Percentiles rank a stretch among this genome's conserved stretches.
phyloP scores from a whole-genome alignment of 345 rosid species.

The Brassica rapa region DNA sequence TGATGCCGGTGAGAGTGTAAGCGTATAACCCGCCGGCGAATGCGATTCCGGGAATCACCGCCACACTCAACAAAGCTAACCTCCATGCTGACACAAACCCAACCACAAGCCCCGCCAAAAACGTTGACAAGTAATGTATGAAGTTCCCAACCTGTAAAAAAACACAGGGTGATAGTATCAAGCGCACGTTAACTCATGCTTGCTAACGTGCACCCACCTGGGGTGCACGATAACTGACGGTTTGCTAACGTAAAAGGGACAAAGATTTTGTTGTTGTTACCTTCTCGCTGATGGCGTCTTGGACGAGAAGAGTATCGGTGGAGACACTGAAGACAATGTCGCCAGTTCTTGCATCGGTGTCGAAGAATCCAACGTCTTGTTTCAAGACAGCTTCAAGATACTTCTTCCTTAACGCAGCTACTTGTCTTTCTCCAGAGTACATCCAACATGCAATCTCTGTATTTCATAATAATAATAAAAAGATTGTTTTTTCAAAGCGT shows the following conservation, averaged over 20 bases:
- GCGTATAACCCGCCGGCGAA: slow-evolving; percentile 99
- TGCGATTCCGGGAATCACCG: slow-evolving; percentile 97
- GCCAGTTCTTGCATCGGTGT: slow-evolving; percentile 98
- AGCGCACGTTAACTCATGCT: slow-evolving; percentile 42
- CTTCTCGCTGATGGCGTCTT: slow-evolving; percentile 99
- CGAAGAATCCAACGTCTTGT: slow-evolving; percentile 98
- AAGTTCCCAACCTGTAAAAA: slow-evolving; percentile 87
- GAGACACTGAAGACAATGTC: slow-evolving; percentile 98
- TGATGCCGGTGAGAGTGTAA: slow-evolving; percentile 93
- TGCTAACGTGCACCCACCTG: slow-evolving; percentile 47
- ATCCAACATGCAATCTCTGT: slow-evolving; percentile 99
- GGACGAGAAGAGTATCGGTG: slow-evolving; percentile 96
- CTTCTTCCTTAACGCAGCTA: slow-evolving; percentile 85
- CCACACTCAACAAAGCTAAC: slow-evolving; percentile 88
- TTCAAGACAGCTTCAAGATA: slow-evolving; percentile 91
- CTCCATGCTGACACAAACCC: slow-evolving; percentile 99
- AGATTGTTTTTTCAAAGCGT: not conserved
- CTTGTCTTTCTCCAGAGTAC: slow-evolving; percentile 98
- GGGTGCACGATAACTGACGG: slow-evolving; percentile 28
- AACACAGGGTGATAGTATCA: not conserved
- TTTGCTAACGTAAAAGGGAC: slow-evolving; percentile 26
- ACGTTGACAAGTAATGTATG: slow-evolving; percentile 92
- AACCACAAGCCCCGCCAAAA: slow-evolving; percentile 96
- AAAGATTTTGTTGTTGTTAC: slow-evolving; percentile 32
- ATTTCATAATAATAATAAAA: not conserved